Evolutionary conservation across 345 rosid genomes (phyloP).

Genomic region (Pugionium dolabratum): DNA sequence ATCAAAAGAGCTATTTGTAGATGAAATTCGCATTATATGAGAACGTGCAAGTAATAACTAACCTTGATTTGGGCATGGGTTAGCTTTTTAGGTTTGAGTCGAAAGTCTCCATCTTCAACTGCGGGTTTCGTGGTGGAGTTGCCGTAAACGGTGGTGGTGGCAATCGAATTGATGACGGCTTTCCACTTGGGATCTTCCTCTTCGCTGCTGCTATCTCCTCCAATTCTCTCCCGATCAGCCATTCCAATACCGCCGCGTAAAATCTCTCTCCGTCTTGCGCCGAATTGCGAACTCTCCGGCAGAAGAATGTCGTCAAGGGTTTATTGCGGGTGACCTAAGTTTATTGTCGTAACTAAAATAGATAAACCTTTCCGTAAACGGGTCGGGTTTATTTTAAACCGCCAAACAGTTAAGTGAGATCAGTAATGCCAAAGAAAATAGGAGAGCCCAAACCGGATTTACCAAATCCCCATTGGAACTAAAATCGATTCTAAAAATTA

Average conservation of each 20-base stretch:
- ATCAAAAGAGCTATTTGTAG: not conserved
- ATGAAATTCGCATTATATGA: not conserved
- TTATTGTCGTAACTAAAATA: not conserved
- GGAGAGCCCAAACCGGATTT: not conserved
- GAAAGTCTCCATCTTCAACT: conserved; percentile 39
- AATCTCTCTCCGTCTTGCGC: not conserved
- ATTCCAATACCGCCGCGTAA: conserved; percentile 19
- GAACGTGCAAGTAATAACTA: not conserved
- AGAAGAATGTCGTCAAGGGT: conserved; percentile 17
- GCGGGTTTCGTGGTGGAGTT: conserved; percentile 33
- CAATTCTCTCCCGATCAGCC: conserved; percentile 36
- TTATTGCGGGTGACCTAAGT: conserved; percentile 26
- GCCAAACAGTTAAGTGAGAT: too few relatives aligned
- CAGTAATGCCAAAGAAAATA: too few relatives aligned
- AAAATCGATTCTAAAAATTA: too few relatives aligned
- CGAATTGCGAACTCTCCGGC: conserved; percentile 1
- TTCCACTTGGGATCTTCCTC: conserved; percentile 77
- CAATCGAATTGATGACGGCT: conserved; percentile 74
- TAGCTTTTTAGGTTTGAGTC: conserved; percentile 55
- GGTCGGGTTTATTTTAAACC: conserved; percentile 22
- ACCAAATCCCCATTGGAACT: too few relatives aligned
- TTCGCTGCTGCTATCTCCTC: conserved; percentile 53
- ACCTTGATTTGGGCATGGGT: conserved; percentile 83
- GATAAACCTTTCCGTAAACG: not conserved
- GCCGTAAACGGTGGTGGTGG: conserved; percentile 53